These are phyloP conservation scores for Penicillium digitatum DNA, from an alignment of 2,329 filamentous ascomycete species.

Conservation along the genomic window DNA sequence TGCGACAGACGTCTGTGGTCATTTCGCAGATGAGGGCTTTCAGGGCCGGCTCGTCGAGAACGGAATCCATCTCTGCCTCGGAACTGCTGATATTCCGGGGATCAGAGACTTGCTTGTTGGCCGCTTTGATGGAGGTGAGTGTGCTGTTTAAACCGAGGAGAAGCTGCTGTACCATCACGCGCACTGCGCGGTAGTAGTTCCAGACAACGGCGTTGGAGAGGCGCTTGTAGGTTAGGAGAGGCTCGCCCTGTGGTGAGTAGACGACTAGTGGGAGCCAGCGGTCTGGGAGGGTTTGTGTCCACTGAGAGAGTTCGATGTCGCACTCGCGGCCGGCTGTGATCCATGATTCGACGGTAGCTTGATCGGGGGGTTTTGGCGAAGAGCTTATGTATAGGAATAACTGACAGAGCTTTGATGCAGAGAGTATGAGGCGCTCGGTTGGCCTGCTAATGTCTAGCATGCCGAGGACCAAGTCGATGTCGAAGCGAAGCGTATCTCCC, in stretches of 20 bases:
- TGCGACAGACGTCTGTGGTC: slow-evolving; percentile 35
- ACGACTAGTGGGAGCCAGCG: slow-evolving; percentile 34
- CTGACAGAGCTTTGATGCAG: slow-evolving; percentile 30
- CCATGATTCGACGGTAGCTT: slow-evolving; percentile 22
- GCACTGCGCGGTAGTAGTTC: slow-evolving; percentile 37
- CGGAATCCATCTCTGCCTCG: neutral
- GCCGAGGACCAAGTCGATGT: slow-evolving; percentile 29
- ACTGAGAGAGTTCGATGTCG: slow-evolving; percentile 31
- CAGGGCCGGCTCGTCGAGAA: slow-evolving; percentile 12
- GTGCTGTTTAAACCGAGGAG: slow-evolving; percentile 26
- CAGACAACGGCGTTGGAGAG: slow-evolving; percentile 30
- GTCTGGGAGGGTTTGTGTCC: slow-evolving; percentile 31
- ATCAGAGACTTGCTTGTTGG: slow-evolving; percentile 6
- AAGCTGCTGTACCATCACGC: slow-evolving; percentile 32
- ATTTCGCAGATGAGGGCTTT: slow-evolving; percentile 29
- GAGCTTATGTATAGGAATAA: slow-evolving; percentile 25
- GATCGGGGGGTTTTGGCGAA: slow-evolving; percentile 11
- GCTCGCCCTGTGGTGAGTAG: slow-evolving; percentile 27
- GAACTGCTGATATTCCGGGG: neutral
- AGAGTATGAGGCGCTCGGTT: slow-evolving; percentile 30
- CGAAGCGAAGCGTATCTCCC: slow-evolving; percentile 30
- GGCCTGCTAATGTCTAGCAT: slow-evolving; percentile 30
- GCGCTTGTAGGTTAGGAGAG: slow-evolving; percentile 33
- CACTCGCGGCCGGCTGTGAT: slow-evolving; percentile 22
- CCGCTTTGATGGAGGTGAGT: slow-evolving; percentile 14